Conservation (phyloP, 2,329 filamentous ascomycete genomes). For the Hymenoscyphus scutula region DNA sequence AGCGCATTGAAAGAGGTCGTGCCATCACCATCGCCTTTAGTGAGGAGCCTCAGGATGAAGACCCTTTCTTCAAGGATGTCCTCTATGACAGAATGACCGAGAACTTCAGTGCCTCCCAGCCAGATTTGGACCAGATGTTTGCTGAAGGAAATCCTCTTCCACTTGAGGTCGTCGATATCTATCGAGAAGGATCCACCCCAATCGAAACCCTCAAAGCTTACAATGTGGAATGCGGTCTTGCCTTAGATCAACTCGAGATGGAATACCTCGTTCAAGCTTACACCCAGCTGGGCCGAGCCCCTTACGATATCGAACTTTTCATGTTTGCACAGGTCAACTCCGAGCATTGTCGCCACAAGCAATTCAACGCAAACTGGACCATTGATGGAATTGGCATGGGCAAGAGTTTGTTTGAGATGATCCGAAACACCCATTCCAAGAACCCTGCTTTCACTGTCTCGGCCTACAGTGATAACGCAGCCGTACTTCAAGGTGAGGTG, state of each 20-base stretch:
- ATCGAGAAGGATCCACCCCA: constrained; percentile 50
- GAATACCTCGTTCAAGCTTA: constrained; percentile 90
- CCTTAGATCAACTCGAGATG: constrained; percentile 84
- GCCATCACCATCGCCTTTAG: constrained; percentile 68
- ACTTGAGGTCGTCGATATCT: constrained; percentile 73
- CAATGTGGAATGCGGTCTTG: constrained; percentile 80
- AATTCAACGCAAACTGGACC: constrained; percentile 96
- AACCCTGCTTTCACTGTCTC: constrained; percentile 83
- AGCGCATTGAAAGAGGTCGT: constrained; percentile 84
- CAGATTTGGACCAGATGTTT: constrained; percentile 75
- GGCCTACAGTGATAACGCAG: constrained; percentile 96
- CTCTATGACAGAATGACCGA: constrained; percentile 97
- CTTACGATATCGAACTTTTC: constrained; percentile 86
- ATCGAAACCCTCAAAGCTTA: constrained; percentile 74
- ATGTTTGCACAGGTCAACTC: constrained; percentile 99
- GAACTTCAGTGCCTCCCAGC: constrained; percentile 63
- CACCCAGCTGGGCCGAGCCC: constrained; percentile 59
- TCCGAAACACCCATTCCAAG: constrained; percentile 86
- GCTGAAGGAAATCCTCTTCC: constrained; percentile 60
- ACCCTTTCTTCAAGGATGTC: constrained; percentile 62
- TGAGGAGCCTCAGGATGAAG: constrained; percentile 42
- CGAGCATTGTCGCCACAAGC: constrained; percentile 78
- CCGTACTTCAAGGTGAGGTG: constrained; percentile 74
- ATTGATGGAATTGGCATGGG: constrained; percentile 82
- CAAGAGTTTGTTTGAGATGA: constrained; percentile 90